Evolutionary conservation across 2,329 filamentous ascomycete species (phyloP), one percentile per base, ranked within the genome.

Genomic region (Phyllosticta capitalensis): DNA sequence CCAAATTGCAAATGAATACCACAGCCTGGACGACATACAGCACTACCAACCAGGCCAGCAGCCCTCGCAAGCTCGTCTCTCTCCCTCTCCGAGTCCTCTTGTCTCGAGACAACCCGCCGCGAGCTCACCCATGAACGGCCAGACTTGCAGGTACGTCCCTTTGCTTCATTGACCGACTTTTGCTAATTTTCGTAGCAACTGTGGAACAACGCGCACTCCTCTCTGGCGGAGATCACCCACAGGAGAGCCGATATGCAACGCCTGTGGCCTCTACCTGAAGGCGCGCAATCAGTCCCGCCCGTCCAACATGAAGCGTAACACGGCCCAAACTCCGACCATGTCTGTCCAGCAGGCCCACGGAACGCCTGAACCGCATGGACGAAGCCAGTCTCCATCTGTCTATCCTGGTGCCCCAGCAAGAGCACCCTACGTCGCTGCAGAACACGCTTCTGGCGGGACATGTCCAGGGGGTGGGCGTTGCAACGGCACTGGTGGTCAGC

Each of bases 211-310:
- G 56, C 86, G 88, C 71, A 99, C 94, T 53, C 94, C 94, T 22
- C 76, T 99, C 45, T 99, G 94, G 94, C 85, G 94, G 70, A 84
- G 94, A 68, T 96, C 92, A 17, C 92, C 92, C 0, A 86, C 92
- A 67, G 94, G 94, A 28, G 88, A 90, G 58, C 96, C 91, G 26
- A 97, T 99, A 62, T 99, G 94, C 76, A 99, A 99, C 75, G 94
- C 94, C 5, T 99, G 94, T 69, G 94, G 94, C 50, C 81, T 99
- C 17, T 99, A 99, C 72, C 80, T 90, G 63, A 97, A 97, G 73
- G 92, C 92, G 9, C 85, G 94, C 65, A 97, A 97, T 71, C 88
- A 92, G 63, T 85, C 90, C 66, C 85, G 94, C 55, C 94, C 94
- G 14, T 94, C 90, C 6, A 96, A 91, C 67, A 78, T 96, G 61